phyloP scores from a whole-genome alignment of 2,329 filamentous ascomycete genomes.

The Calonectria montana region DNA sequence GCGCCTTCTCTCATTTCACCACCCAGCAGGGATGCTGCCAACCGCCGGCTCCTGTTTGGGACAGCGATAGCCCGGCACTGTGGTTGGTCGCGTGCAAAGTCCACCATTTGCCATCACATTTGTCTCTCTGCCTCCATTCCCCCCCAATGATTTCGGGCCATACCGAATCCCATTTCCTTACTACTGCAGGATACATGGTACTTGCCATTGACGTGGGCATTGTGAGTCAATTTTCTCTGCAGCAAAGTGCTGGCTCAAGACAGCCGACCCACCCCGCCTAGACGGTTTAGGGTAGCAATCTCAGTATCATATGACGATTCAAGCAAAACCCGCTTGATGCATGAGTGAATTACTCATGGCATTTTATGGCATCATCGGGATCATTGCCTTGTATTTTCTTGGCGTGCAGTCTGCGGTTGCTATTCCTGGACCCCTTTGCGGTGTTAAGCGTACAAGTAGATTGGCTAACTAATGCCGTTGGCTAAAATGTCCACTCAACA shows the following conservation, averaged over 20 bases:
- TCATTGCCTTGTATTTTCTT: background rate
- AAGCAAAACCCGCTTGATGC: background rate
- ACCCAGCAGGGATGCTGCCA: slow-evolving; percentile 23
- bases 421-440: background rate
- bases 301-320: background rate
- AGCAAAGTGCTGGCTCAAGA: background rate
- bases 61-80: background rate
- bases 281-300: background rate
- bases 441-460: background rate
- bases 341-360: background rate
- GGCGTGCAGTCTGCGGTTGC: background rate
- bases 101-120: background rate
- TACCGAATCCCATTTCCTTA: background rate
- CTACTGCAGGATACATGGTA: background rate
- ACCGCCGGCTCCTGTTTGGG: slow-evolving; percentile 15
- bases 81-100: slow-evolving; percentile 14
- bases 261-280: background rate
- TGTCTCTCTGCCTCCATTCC: background rate
- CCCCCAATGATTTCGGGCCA: background rate
- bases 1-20: slow-evolving; percentile 32
- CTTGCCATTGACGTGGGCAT: background rate
- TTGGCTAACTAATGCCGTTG: background rate
- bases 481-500: background rate
- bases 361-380: background rate
- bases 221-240: background rate